Percentiles rank a stretch among this genome's conserved stretches.
Conservation (phyloP, 768 basidiomycete genomes). For the Podaxis sp. region DNA sequence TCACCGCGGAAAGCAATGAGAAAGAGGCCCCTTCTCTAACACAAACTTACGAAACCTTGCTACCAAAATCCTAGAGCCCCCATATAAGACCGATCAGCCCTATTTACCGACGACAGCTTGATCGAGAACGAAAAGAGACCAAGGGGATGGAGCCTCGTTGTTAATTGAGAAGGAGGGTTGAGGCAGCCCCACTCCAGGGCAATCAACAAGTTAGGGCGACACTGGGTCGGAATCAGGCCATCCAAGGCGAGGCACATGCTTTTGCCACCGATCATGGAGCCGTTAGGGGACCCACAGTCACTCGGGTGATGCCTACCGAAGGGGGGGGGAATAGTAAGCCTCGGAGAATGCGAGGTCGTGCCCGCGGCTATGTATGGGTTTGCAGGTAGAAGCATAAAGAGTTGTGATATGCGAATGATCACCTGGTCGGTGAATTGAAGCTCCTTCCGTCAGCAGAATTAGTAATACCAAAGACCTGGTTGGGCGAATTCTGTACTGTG, state of each 20-base stretch:
- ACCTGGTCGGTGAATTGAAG: background rate
- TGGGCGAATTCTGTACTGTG: background rate
- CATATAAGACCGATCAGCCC: background rate
- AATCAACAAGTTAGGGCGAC: background rate
- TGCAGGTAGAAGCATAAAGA: background rate
- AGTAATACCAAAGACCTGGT: background rate
- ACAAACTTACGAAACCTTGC: background rate
- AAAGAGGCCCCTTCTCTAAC: background rate
- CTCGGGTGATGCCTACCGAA: background rate
- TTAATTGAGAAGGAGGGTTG: background rate
- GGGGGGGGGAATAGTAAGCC: background rate
- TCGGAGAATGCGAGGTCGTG: background rate
- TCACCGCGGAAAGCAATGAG: slow-evolving; percentile 1
- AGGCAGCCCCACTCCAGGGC: background rate
- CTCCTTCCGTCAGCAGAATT: background rate
- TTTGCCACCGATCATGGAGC: background rate
- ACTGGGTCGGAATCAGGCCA: background rate
- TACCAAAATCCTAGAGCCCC: background rate
- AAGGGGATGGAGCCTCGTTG: background rate
- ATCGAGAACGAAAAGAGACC: background rate
- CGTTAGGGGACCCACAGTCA: background rate
- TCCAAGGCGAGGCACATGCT: background rate
- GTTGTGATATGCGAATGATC: background rate
- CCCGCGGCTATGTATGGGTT: background rate
- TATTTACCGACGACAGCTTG: background rate